Percentiles rank a stretch among this genome's conserved stretches.
These are phyloP conservation scores for Tripterygium wilfordii DNA, from an alignment of 177 flowering plant genomes.

Conservation along the genomic window DNA sequence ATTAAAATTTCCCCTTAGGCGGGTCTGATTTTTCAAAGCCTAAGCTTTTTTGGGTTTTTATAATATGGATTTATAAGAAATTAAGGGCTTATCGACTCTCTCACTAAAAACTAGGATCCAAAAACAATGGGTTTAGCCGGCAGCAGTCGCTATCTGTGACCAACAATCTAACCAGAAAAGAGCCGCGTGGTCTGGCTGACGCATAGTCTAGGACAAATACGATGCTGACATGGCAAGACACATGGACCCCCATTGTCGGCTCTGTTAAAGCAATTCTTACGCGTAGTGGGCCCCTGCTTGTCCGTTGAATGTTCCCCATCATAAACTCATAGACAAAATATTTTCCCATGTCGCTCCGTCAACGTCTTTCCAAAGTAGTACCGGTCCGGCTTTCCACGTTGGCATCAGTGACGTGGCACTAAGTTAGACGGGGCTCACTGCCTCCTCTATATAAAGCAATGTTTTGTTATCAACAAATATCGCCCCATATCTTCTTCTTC, in stretches of 20 bases:
- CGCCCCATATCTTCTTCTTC: background rate
- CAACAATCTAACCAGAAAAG: slow-evolving; percentile 15
- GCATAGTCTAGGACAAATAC: background rate
- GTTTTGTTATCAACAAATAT: too few relatives aligned
- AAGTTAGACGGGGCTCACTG: too few relatives aligned
- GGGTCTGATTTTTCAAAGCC: background rate
- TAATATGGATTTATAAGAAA: too few relatives aligned
- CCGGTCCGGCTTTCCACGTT: slow-evolving; percentile 1
- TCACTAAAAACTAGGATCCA: too few relatives aligned
- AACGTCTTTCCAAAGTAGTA: too few relatives aligned
- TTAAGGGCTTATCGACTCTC: too few relatives aligned
- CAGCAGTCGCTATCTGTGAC: slow-evolving; percentile 23
- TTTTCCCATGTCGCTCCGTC: too few relatives aligned
- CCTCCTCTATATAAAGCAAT: too few relatives aligned
- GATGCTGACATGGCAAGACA: slow-evolving; percentile 19
- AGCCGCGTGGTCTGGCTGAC: slow-evolving; percentile 26
- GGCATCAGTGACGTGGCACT: background rate
- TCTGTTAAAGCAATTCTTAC: background rate
- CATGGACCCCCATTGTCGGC: slow-evolving; percentile 18
- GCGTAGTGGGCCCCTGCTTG: slow-evolving; percentile 24
- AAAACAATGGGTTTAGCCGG: too few relatives aligned
- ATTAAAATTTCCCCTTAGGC: background rate
- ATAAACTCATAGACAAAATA: too few relatives aligned
- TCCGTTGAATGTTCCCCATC: too few relatives aligned
- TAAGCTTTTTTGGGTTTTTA: background rate